Percentiles rank a stretch among this genome's conserved stretches.
Evolutionary conservation across 75 land plant genomes (phyloP).

Genomic region (Larix kaempferi): DNA sequence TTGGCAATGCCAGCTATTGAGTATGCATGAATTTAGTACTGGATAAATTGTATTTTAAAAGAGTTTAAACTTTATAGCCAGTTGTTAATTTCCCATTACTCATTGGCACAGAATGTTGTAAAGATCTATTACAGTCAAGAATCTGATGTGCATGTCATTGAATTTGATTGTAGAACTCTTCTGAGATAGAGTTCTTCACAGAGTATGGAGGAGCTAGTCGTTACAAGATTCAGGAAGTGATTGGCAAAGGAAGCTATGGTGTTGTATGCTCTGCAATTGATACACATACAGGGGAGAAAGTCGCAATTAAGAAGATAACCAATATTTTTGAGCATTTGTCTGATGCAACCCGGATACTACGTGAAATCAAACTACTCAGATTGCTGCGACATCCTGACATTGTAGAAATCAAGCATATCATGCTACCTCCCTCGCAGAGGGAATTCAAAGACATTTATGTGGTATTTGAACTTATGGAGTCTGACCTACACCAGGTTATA

Average conservation of each 20-base stretch:
- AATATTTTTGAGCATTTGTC: conserved; percentile 44
- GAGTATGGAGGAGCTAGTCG: conserved; percentile 64
- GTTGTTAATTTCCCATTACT: too few species aligned
- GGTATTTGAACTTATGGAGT: conserved; percentile 46
- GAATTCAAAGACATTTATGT: conserved; percentile 43
- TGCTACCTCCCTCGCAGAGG: conserved; percentile 41
- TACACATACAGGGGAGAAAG: conserved; percentile 37
- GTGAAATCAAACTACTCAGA: conserved; percentile 39
- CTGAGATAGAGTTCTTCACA: conserved; percentile 49
- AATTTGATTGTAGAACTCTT: conserved; percentile 14
- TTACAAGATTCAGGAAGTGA: conserved; percentile 51
- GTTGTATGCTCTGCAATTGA: conserved; percentile 41
- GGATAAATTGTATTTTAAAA: too few species aligned
- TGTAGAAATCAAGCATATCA: conserved; percentile 43
- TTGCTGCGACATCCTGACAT: conserved; percentile 40
- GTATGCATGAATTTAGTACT: too few species aligned
- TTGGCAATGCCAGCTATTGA: too few species aligned
- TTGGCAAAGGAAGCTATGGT: conserved; percentile 49
- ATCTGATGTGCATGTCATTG: too few species aligned
- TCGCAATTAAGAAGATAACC: conserved; percentile 42
- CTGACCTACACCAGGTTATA: conserved; percentile 51
- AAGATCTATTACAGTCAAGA: too few species aligned
- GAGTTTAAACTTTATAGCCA: too few species aligned
- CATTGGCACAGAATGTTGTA: too few species aligned
- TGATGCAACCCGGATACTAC: conserved; percentile 39